Conservation (phyloP, 345 rosid species). For the Tarenaya hassleriana region DNA sequence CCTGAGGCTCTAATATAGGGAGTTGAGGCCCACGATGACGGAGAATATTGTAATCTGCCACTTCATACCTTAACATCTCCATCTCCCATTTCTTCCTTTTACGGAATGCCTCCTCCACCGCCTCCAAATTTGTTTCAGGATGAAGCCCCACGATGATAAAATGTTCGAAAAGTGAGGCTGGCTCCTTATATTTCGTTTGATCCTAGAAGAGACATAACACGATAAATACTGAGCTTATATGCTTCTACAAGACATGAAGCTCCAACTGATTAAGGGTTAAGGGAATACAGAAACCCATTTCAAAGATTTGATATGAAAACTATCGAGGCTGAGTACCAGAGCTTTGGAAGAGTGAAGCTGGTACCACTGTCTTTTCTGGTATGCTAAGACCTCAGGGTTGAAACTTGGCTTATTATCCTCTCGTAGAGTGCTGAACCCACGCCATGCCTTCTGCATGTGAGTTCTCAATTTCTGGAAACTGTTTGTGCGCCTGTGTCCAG, state of each 20-base stretch:
- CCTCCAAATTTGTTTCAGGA: constrained; percentile 66
- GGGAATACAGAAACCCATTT: constrained; percentile 13
- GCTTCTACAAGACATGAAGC: constrained; percentile 1
- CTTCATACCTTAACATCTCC: constrained; percentile 52
- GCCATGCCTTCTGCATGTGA: constrained; percentile 89
- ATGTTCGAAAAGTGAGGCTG: constrained; percentile 81
- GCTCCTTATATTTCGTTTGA: constrained; percentile 53
- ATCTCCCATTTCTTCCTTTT: constrained; percentile 80
- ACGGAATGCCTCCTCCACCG: constrained; percentile 76
- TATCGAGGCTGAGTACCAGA: constrained; percentile 43
- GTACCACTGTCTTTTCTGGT: constrained; percentile 96
- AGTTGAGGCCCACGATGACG: constrained; percentile 59
- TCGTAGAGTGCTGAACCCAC: constrained; percentile 50
- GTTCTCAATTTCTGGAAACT: constrained; percentile 65
- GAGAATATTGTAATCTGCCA: constrained; percentile 38
- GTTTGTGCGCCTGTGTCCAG: constrained; percentile 43
- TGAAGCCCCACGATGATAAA: constrained; percentile 82
- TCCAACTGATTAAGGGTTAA: constrained; percentile 6
- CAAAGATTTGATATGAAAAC: constrained; percentile 13
- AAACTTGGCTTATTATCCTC: constrained; percentile 49
- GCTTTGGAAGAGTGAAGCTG: constrained; percentile 82
- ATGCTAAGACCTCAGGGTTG: constrained; percentile 92
- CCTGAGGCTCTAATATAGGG: constrained; percentile 92
- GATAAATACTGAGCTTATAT: constrained; percentile 10
- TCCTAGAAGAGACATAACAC: constrained; percentile 46